phyloP scores from a whole-genome alignment of 1,139 yeast species.

The Nakaseomyces bracarensis region DNA sequence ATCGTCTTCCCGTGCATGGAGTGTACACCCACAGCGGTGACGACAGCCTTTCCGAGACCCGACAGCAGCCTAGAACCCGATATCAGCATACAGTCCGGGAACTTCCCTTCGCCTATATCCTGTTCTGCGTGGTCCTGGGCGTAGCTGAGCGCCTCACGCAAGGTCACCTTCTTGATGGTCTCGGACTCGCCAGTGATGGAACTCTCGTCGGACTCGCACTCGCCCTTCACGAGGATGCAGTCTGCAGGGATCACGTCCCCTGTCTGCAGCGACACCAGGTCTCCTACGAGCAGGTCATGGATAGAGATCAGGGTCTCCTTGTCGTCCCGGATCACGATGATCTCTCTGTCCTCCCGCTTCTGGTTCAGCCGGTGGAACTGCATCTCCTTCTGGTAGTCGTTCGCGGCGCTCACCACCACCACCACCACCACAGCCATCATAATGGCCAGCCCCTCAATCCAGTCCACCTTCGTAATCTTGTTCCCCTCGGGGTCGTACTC shows the following conservation, averaged over 20 bases:
- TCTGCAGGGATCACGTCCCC: conserved; percentile 95
- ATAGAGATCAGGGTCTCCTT: conserved; percentile 62
- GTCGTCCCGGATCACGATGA: conserved; percentile 71
- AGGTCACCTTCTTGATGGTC: conserved; percentile 61
- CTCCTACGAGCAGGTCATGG: conserved; percentile 78
- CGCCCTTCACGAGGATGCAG: conserved; percentile 64
- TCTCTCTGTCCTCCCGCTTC: conserved; percentile 75
- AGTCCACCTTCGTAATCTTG: conserved; percentile 71
- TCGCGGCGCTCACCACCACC: conserved; percentile 84
- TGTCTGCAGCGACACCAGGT: conserved; percentile 70
- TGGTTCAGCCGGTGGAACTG: conserved; percentile 85
- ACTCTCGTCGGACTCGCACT: conserved; percentile 82
- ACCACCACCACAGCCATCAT: conserved; percentile 86
- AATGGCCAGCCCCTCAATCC: conserved; percentile 99
- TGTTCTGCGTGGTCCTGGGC: conserved; percentile 26
- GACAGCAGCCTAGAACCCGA: conserved; percentile 85
- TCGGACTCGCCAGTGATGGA: conserved; percentile 91
- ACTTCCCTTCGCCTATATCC: conserved; percentile 41
- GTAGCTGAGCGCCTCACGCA: conserved; percentile 39
- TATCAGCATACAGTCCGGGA: conserved; percentile 45
- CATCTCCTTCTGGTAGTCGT: conserved; percentile 92
- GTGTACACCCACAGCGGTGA: conserved; percentile 82
- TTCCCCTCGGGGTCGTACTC: conserved; percentile 71
- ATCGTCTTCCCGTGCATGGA: conserved; percentile 90
- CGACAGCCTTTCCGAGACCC: conserved; percentile 80